Base-by-base conservation (phyloP, 345 rosid species). In the Aquilaria malaccensis region DNA sequence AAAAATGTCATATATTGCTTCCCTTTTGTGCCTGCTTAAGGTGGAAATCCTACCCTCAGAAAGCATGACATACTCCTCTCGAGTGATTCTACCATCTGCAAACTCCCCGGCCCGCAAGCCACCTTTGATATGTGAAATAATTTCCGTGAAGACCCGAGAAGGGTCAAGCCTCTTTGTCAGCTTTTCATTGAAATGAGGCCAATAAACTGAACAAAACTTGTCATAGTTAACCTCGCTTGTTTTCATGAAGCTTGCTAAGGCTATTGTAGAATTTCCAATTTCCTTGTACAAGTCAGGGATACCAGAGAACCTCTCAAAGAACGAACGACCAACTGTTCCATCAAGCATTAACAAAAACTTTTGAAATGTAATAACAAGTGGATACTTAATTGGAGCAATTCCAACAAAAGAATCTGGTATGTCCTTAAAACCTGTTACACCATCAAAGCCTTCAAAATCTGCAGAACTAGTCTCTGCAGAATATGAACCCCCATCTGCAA, bases 291-390 rank as follows among this genome's bases (percentile, higher is more conserved):
- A n/a, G 14, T 70, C 76, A 68, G 76, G 60, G 15, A 49, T 55
- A 52, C 76, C 76, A 10, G 61, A 69, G 53, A 82, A 85, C 63
- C 75, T 76, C 30, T 74, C 66, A 49, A 85, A 85, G 63, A 68
- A 82, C 1, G 87, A 78, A 47, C 46, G 70, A 3, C 82, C 87
- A 9, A 82, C 13, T 2, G 83, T 72, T 31, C 75, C 80, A 63
- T 85, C 87, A 50, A 85, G 82, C 87, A 82, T 85, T 76, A 76
- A 72, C 67, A 85, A 49, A 57, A 85, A 79, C 67, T 78, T 85
- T 4, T 55, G 63, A 51, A 82, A 82, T 31, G 90, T 80, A 52
- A 85, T 73, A 12, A 80, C 68, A 30, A 85, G 82, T 15, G 87
- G 90, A 61, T 61, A 85, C 7, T 64, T 56, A 33, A 56, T 47